Evolutionary conservation across 768 basidiomycete species (phyloP).

Genomic region (Coprinopsis sp.): DNA sequence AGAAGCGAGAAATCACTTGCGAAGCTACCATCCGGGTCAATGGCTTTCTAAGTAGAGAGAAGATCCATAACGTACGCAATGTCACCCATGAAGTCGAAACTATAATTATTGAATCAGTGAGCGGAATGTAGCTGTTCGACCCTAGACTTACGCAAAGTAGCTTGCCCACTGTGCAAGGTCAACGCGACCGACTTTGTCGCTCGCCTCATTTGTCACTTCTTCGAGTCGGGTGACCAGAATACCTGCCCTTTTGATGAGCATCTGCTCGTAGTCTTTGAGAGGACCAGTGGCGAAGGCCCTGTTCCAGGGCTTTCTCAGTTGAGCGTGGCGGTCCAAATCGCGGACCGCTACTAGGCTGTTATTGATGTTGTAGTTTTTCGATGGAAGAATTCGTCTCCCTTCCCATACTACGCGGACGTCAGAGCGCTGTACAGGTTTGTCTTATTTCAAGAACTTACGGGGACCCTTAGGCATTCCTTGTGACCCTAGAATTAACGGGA

Average conservation of each 20-base stretch:
- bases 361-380: conserved; percentile 14
- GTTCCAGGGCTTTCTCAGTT: conserved; percentile 40
- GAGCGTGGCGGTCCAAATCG: conserved; percentile 29
- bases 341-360: conserved; percentile 19
- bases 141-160: conserved; percentile 12
- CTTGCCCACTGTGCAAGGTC: conserved; percentile 14
- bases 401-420: conserved; percentile 36
- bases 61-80: conserved; percentile 26
- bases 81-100: conserved; percentile 36
- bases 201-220: conserved; percentile 10
- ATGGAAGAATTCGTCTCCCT: conserved; percentile 31
- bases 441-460: conserved; percentile 27
- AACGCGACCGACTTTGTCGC: conserved; percentile 12
- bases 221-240: conserved; percentile 29
- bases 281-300: conserved; percentile 34
- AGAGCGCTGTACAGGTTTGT: background rate
- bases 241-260: conserved; percentile 24
- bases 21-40: conserved; percentile 17
- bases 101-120: conserved; percentile 8
- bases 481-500: conserved; percentile 40
- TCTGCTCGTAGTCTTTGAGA: conserved; percentile 35
- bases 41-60: background rate
- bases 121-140: background rate
- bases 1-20: conserved; percentile 24
- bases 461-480: conserved; percentile 50